phyloP scores from a whole-genome alignment of 2,329 filamentous ascomycete species.

The Stemphylium beticola region DNA sequence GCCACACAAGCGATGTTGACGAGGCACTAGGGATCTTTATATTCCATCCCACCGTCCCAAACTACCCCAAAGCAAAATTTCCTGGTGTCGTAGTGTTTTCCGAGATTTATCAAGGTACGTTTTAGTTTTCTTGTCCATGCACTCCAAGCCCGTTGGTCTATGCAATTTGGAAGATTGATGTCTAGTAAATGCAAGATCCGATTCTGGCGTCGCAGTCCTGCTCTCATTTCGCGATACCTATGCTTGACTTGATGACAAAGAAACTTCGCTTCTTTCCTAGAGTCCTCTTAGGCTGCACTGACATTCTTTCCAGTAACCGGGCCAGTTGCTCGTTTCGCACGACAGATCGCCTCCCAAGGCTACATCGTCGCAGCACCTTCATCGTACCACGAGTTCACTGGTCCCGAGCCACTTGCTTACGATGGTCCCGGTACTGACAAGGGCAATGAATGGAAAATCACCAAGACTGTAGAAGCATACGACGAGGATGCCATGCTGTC shows the following conservation, averaged over 20 bases:
- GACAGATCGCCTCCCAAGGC: conserved; percentile 89
- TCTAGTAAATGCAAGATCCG: no score
- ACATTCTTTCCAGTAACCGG: conserved; percentile 68
- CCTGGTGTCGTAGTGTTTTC: conserved; percentile 88
- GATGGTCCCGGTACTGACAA: conserved; percentile 85
- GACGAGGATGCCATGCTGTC: conserved; percentile 64
- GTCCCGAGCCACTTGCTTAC: conserved; percentile 82
- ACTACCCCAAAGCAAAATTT: conserved; percentile 88
- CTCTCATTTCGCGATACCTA: neutral
- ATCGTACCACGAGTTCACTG: conserved; percentile 91
- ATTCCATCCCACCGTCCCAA: conserved; percentile 83
- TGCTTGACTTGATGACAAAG: no score
- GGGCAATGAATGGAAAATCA: conserved; percentile 85
- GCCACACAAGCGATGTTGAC: neutral
- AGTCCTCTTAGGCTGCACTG: neutral
- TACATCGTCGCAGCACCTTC: conserved; percentile 92
- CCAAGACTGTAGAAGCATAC: conserved; percentile 85
- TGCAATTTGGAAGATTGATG: no score
- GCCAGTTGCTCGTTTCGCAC: conserved; percentile 84
- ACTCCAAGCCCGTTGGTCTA: neutral
- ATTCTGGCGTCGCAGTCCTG: neutral
- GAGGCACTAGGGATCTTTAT: conserved; percentile 75
- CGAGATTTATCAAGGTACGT: conserved; percentile 90
- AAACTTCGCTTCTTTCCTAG: no score
- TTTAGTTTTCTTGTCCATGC: neutral